Percentiles rank a stretch among this genome's conserved stretches.
Evolutionary conservation across 2,329 filamentous ascomycete genomes (phyloP).

Genomic region (Apiospora koreana): DNA sequence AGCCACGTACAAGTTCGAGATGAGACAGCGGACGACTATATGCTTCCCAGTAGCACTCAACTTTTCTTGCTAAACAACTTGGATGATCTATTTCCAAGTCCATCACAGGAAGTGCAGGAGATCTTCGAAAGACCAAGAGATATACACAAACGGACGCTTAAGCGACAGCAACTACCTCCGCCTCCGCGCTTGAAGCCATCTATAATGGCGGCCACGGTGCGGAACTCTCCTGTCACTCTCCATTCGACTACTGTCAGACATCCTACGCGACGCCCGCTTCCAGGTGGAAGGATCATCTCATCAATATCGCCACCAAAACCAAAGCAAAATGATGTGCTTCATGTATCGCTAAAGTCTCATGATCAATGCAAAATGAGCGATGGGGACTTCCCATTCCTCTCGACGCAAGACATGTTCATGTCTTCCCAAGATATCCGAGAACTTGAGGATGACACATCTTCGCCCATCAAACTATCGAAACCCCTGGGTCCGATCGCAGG

Average conservation of each 20-base stretch:
- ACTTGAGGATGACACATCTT: constrained; percentile 27
- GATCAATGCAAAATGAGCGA: constrained; percentile 10
- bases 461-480: background rate
- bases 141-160: constrained; percentile 23
- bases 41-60: constrained; percentile 48
- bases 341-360: background rate
- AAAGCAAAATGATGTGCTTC: background rate
- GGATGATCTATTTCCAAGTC: constrained; percentile 57
- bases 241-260: background rate
- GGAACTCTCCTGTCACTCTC: background rate
- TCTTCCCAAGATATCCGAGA: constrained; percentile 51
- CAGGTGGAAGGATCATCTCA: background rate
- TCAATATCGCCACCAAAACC: background rate
- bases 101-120: constrained; percentile 57
- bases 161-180: background rate
- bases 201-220: background rate
- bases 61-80: constrained; percentile 50
- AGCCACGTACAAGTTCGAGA: background rate
- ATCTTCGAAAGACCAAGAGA: constrained; percentile 41
- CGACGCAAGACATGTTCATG: constrained; percentile 47
- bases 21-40: background rate
- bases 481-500: background rate
- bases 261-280: background rate
- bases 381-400: constrained; percentile 37
- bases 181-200: background rate